phyloP scores from a whole-genome alignment of 2,329 filamentous ascomycete species.

The Xylaria sp. region DNA sequence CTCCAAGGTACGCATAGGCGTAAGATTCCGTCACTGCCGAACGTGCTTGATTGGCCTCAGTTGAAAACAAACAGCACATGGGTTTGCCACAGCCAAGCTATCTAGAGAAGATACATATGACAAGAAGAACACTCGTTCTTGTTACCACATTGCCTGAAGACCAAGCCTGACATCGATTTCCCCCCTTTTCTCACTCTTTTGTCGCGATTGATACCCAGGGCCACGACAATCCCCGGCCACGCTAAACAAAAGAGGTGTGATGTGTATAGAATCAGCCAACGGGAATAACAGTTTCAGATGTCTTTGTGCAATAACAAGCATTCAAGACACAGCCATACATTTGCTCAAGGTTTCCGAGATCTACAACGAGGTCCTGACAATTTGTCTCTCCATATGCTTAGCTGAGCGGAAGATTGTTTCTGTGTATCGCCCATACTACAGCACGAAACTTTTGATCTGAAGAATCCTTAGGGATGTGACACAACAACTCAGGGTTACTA shows the following conservation, averaged over 20 bases:
- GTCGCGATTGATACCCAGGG: too few species aligned
- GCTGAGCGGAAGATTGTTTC: not conserved
- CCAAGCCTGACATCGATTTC: too few species aligned
- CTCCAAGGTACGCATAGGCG: not conserved
- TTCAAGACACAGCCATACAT: too few species aligned
- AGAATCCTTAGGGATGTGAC: not conserved
- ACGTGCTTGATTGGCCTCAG: not conserved
- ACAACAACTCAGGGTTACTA: conserved; percentile 13
- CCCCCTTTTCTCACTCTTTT: not conserved
- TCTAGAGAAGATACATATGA: not conserved
- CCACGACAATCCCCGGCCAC: too few species aligned
- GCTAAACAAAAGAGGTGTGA: too few species aligned
- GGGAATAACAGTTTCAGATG: too few species aligned
- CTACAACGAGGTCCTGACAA: too few species aligned
- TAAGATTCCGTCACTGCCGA: not conserved
- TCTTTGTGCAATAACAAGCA: too few species aligned
- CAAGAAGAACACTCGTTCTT: not conserved
- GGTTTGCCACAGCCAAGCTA: not conserved
- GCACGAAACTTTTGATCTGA: not conserved
- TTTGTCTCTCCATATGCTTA: not conserved
- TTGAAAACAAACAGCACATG: not conserved
- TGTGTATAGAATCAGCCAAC: too few species aligned
- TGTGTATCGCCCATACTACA: not conserved
- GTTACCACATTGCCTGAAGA: too few species aligned
- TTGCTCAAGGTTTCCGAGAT: too few species aligned